A percentile compares a stretch with the other conserved stretches of the same genome.
These are phyloP conservation scores for Sutorius australiensis DNA, from an alignment of 768 basidiomycete species.

Conservation along the genomic window DNA sequence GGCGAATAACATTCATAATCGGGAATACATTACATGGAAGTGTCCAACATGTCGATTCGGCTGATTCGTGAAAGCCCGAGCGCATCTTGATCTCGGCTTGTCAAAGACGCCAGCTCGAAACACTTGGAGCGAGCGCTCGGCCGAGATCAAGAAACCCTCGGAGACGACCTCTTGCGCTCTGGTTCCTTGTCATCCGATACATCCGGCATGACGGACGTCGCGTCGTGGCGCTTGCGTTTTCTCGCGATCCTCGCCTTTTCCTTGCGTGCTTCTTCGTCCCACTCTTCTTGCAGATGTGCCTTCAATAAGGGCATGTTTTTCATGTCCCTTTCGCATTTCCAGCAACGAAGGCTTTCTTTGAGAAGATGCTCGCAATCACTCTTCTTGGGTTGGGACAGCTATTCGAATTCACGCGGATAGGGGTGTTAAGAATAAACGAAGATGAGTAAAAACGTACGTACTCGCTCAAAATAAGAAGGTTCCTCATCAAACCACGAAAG, in stretches of 20 bases:
- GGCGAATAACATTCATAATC: slow-evolving; percentile 6
- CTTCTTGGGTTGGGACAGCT: slow-evolving; percentile 55
- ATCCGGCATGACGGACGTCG: not conserved
- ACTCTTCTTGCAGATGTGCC: slow-evolving; percentile 71
- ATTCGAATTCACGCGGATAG: not conserved
- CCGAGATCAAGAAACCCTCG: slow-evolving; percentile 1
- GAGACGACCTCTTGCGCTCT: slow-evolving; percentile 13
- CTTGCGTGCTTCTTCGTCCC: slow-evolving; percentile 45
- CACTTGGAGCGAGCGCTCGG: not conserved
- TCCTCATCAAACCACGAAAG: slow-evolving; percentile 75
- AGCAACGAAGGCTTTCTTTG: slow-evolving; percentile 66
- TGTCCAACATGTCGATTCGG: not conserved
- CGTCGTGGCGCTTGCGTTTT: slow-evolving; percentile 36
- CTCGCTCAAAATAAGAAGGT: slow-evolving; percentile 48
- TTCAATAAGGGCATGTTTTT: slow-evolving; percentile 77
- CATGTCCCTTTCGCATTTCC: slow-evolving; percentile 56
- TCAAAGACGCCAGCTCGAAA: not conserved
- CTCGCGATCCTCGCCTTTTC: slow-evolving; percentile 40
- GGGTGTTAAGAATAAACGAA: not conserved
- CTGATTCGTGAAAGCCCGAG: not conserved
- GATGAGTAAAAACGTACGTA: slow-evolving; percentile 29
- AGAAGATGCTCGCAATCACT: slow-evolving; percentile 61
- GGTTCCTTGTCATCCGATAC: slow-evolving; percentile 5
- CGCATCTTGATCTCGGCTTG: not conserved
- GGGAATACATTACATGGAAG: not conserved